A percentile compares a stretch with the other conserved stretches of the same genome.
Evolutionary conservation across 495 filamentous ascomycete genomes (phyloP).

Genomic region (Letharia columbiana): DNA sequence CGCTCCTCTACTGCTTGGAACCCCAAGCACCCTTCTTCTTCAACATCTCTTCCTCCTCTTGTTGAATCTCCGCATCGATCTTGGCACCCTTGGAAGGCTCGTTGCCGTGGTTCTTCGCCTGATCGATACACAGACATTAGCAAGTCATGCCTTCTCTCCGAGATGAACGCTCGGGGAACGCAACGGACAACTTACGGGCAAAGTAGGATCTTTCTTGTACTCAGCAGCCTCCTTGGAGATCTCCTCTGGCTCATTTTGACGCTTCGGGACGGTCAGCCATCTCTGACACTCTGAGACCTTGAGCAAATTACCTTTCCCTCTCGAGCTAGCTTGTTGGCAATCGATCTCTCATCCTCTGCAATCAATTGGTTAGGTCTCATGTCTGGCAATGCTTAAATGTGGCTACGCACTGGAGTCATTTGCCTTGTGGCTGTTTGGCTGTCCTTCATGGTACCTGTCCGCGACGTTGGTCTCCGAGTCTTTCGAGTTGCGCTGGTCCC

Average conservation of each 20-base stretch:
- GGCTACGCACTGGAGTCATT: slow-evolving; percentile 58
- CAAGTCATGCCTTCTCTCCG: slow-evolving; percentile 1
- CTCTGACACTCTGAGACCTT: not conserved
- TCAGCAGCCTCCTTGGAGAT: slow-evolving; percentile 46
- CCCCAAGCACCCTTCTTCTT: slow-evolving; percentile 47
- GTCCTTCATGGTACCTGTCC: slow-evolving; percentile 59
- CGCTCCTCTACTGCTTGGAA: slow-evolving; percentile 18
- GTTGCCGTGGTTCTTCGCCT: slow-evolving; percentile 67
- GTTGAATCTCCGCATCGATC: slow-evolving; percentile 60
- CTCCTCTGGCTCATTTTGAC: slow-evolving; percentile 34
- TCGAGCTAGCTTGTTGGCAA: slow-evolving; percentile 65
- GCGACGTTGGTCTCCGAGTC: slow-evolving; percentile 45
- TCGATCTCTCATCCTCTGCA: slow-evolving; percentile 68
- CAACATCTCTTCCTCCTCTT: slow-evolving; percentile 59
- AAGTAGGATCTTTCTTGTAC: slow-evolving; percentile 55
- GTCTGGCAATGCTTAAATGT: not conserved
- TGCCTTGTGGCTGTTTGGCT: slow-evolving; percentile 53
- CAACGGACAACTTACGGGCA: slow-evolving; percentile 47
- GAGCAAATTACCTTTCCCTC: slow-evolving; percentile 41
- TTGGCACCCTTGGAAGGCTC: slow-evolving; percentile 61
- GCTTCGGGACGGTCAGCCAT: slow-evolving; percentile 25
- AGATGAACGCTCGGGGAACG: not conserved
- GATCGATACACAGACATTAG: not conserved
- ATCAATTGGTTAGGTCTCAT: not conserved
- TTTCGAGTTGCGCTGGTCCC: slow-evolving; percentile 62